phyloP scores from a whole-genome alignment of 768 basidiomycete species.

The Hebeloma cylindrosporum region DNA sequence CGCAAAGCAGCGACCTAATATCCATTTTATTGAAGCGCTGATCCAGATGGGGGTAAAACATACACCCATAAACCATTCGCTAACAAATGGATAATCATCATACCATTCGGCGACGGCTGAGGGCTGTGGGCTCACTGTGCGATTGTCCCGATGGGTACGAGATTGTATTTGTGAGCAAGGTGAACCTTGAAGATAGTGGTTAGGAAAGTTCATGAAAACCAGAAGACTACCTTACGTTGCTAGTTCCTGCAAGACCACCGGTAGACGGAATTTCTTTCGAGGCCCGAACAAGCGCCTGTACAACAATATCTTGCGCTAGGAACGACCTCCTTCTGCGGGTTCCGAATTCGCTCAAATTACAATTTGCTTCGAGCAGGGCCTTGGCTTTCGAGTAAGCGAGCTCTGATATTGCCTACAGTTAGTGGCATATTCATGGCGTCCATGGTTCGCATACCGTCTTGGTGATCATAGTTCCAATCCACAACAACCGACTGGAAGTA shows the following conservation, averaged over 20 bases:
- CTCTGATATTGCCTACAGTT: slow-evolving; percentile 46
- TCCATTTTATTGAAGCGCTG: background rate
- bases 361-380: slow-evolving; percentile 60
- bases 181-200: slow-evolving; percentile 54
- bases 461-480: slow-evolving; percentile 86
- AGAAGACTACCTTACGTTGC: slow-evolving; percentile 61
- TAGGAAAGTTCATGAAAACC: background rate
- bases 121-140: slow-evolving; percentile 63
- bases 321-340: slow-evolving; percentile 79
- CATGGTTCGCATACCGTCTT: slow-evolving; percentile 53
- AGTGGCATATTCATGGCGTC: background rate
- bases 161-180: slow-evolving; percentile 73
- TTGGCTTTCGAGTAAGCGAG: slow-evolving; percentile 71
- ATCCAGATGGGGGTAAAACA: slow-evolving; percentile 22
- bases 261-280: slow-evolving; percentile 43
- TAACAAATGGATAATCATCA: slow-evolving; percentile 9
- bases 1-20: slow-evolving; percentile 74
- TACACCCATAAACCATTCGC: slow-evolving; percentile 93
- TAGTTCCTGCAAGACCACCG: slow-evolving; percentile 78
- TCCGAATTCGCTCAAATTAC: slow-evolving; percentile 83
- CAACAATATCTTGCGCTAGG: slow-evolving; percentile 72
- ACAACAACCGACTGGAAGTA: slow-evolving; percentile 76
- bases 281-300: slow-evolving; percentile 69
- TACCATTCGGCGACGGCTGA: background rate
- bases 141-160: slow-evolving; percentile 76